A percentile compares a stretch with the other conserved stretches of the same genome.
Evolutionary conservation across 2,329 filamentous ascomycete species (phyloP).

Genomic region (Trichophyton benhamiae): DNA sequence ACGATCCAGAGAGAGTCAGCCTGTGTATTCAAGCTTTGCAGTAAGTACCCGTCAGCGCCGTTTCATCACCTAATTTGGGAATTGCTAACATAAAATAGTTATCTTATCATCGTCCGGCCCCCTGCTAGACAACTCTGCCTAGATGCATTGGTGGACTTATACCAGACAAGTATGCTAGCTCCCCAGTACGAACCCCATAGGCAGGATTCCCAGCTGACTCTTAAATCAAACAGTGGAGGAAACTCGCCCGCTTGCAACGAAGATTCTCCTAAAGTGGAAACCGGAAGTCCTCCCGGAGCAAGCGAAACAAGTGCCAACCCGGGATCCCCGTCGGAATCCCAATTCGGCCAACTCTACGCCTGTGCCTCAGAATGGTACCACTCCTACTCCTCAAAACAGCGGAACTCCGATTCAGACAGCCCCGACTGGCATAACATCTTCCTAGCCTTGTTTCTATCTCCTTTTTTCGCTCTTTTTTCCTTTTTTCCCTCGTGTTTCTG

Average conservation of each 20-base stretch:
- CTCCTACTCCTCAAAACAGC: not conserved
- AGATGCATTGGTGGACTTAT: constrained; percentile 48
- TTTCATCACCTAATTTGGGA: constrained; percentile 10
- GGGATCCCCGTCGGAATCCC: constrained; percentile 1
- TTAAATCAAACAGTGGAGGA: constrained; percentile 29
- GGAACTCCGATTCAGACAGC: not conserved
- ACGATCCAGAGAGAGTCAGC: constrained; percentile 51
- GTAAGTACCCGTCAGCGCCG: constrained; percentile 25
- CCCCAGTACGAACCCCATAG: not conserved
- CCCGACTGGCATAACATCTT: not conserved
- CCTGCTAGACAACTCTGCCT: constrained; percentile 46
- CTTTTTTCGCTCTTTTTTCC: not conserved
- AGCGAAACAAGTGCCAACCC: not conserved
- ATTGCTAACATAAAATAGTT: constrained; percentile 24
- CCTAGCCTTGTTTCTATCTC: not conserved
- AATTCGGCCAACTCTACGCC: not conserved
- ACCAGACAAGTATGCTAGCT: constrained; percentile 38
- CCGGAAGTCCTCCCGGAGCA: constrained; percentile 29
- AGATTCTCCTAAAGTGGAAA: constrained; percentile 44
- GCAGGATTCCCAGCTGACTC: constrained; percentile 5
- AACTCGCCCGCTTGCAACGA: constrained; percentile 37
- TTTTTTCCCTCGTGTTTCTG: not conserved
- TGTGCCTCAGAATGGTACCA: not conserved
- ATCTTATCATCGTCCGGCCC: constrained; percentile 47
- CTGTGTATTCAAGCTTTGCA: constrained; percentile 47